phyloP scores from a whole-genome alignment of 2,329 filamentous ascomycete species.

The Hirsutella thompsonii region DNA sequence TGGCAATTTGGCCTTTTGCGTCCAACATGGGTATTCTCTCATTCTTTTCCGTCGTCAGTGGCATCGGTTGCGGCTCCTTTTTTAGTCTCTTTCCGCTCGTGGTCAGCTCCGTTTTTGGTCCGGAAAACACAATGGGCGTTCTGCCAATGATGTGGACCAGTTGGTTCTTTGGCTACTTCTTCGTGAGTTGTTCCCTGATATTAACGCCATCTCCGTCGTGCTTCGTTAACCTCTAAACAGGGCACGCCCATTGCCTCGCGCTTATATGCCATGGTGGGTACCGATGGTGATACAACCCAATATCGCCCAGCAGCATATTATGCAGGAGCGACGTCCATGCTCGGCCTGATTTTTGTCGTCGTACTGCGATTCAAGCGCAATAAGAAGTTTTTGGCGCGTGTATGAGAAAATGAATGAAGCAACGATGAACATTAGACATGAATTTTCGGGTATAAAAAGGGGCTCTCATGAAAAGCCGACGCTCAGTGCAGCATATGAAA shows the following conservation, averaged over 20 bases:
- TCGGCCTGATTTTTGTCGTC: conserved; percentile 8
- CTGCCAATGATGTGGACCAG: conserved; percentile 14
- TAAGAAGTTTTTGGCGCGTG: conserved; percentile 2
- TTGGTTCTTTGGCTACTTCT: conserved; percentile 16
- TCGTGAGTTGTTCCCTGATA: conserved; percentile 11
- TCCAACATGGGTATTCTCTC: conserved; percentile 10
- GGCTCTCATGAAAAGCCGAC: too few species aligned
- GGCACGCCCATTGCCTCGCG: conserved; percentile 14
- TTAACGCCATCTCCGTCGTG: too few species aligned
- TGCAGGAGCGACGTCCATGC: conserved; percentile 12
- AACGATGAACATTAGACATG: neutral
- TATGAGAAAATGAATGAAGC: neutral
- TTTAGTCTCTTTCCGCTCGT: conserved; percentile 14
- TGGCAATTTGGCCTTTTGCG: conserved; percentile 14
- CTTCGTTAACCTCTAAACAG: conserved; percentile 5
- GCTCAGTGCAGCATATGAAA: too few species aligned
- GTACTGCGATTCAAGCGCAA: conserved; percentile 3
- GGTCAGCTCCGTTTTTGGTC: conserved; percentile 10
- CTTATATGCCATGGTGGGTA: conserved; percentile 11
- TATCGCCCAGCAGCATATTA: conserved; percentile 15
- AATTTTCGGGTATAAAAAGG: neutral
- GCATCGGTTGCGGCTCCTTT: conserved; percentile 15
- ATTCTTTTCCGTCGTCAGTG: conserved; percentile 13
- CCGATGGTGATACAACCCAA: conserved; percentile 5
- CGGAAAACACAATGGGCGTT: conserved; percentile 11